Conservation (phyloP, 768 basidiomycete genomes). For the Tephrocybe sp. region DNA sequence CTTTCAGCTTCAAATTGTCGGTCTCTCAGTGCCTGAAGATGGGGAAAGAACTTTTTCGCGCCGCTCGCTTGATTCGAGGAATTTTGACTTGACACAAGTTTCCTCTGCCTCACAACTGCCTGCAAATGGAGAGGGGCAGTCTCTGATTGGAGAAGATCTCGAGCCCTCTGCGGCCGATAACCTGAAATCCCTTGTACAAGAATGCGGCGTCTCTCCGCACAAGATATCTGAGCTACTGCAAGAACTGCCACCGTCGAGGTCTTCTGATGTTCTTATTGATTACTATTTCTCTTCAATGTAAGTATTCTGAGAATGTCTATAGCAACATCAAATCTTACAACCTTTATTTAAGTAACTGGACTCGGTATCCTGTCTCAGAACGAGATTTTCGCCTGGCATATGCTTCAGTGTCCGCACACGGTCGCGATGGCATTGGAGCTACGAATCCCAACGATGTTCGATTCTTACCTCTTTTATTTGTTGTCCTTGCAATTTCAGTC, state of each 20-base stretch:
- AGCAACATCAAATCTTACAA: not conserved
- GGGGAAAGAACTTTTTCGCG: constrained; percentile 9
- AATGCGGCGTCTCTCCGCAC: constrained; percentile 89
- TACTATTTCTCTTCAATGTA: constrained; percentile 78
- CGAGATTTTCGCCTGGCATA: constrained; percentile 75
- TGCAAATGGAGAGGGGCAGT: constrained; percentile 11
- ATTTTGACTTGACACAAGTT: constrained; percentile 11
- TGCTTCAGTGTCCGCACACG: constrained; percentile 57
- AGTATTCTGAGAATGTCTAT: constrained; percentile 13
- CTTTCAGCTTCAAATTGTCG: constrained; percentile 27
- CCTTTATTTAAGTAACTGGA: constrained; percentile 69
- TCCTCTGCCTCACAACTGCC: constrained; percentile 1
- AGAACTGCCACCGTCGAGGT: constrained; percentile 77
- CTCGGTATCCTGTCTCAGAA: constrained; percentile 89
- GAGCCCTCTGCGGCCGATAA: constrained; percentile 74
- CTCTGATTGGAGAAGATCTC: constrained; percentile 37
- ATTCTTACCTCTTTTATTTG: constrained; percentile 90
- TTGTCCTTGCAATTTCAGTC: constrained; percentile 85
- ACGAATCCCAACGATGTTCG: constrained; percentile 75
- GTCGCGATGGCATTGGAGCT: constrained; percentile 54
- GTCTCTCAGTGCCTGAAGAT: constrained; percentile 9
- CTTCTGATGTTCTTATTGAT: constrained; percentile 77
- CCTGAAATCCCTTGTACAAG: constrained; percentile 80
- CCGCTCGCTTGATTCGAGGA: constrained; percentile 13
- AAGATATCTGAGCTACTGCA: constrained; percentile 88